Conservation (phyloP, 2,329 filamentous ascomycete genomes). For the Penicillium sp. region DNA sequence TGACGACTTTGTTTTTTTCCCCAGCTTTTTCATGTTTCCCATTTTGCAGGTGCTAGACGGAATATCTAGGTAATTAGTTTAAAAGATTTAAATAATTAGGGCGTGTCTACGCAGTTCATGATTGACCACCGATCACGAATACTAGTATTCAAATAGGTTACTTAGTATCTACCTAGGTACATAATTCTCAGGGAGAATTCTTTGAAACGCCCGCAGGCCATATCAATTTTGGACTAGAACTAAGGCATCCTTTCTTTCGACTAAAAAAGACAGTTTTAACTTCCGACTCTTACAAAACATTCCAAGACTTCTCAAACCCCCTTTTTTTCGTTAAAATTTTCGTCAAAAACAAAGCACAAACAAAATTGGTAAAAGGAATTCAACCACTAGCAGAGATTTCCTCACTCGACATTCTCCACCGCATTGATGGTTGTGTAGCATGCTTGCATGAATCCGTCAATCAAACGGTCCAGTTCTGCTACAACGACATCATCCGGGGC, state of each 20-base stretch:
- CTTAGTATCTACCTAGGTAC: no score
- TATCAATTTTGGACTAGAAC: no score
- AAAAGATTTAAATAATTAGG: neutral
- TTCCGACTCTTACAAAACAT: neutral
- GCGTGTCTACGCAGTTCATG: neutral
- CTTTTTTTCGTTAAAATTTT: neutral
- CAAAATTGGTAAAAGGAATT: neutral
- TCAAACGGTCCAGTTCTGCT: constrained; percentile 38
- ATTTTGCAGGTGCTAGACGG: neutral
- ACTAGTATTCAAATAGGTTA: no score
- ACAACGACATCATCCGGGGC: constrained; percentile 34
- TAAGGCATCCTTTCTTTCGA: no score
- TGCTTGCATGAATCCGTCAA: constrained; percentile 20
- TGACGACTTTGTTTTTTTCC: neutral
- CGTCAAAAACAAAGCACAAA: neutral
- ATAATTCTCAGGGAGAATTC: no score
- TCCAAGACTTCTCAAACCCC: neutral
- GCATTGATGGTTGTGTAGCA: constrained; percentile 13
- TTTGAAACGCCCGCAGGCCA: no score
- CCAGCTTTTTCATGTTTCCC: neutral
- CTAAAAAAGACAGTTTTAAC: neutral
- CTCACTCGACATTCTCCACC: constrained; percentile 9
- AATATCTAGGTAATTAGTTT: neutral
- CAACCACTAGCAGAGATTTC: neutral
- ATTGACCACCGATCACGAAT: no score